These are phyloP conservation scores for Vitis amurensis DNA, from an alignment of 164 flowering plant genomes.

Conservation along the genomic window DNA sequence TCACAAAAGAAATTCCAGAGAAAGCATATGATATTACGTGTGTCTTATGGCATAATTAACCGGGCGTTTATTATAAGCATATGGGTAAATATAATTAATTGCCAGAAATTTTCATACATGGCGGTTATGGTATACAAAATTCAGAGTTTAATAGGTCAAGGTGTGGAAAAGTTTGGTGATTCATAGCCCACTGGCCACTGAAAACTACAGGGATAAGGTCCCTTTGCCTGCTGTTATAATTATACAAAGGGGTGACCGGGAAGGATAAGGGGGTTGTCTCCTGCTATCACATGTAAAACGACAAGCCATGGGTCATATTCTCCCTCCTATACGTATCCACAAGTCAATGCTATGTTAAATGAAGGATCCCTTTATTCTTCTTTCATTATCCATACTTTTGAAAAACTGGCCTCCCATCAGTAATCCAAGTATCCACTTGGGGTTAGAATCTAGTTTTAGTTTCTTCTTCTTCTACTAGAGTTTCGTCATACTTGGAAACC, in stretches of 20 bases:
- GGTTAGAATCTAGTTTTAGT: too few relatives aligned
- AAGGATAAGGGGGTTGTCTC: background rate
- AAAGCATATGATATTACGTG: too few relatives aligned
- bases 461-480: too few relatives aligned
- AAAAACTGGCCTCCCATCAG: background rate
- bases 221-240: too few relatives aligned
- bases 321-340: constrained; percentile 14
- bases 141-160: constrained; percentile 13
- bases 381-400: constrained; percentile 8
- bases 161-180: constrained; percentile 10
- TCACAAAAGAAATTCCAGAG: too few relatives aligned
- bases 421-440: background rate
- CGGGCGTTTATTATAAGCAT: too few relatives aligned
- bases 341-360: constrained; percentile 18
- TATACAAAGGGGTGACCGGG: too few relatives aligned
- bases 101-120: too few relatives aligned
- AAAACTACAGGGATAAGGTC: constrained; percentile 2
- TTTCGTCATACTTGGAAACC: too few relatives aligned
- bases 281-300: background rate
- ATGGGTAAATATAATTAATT: too few relatives aligned
- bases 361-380: background rate
- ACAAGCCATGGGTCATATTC: background rate
- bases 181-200: constrained; percentile 2
- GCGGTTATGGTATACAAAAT: background rate
- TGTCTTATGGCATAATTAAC: too few relatives aligned